Conservation (phyloP, 208 protist genomes). For the Leishmania gerbilli region DNA sequence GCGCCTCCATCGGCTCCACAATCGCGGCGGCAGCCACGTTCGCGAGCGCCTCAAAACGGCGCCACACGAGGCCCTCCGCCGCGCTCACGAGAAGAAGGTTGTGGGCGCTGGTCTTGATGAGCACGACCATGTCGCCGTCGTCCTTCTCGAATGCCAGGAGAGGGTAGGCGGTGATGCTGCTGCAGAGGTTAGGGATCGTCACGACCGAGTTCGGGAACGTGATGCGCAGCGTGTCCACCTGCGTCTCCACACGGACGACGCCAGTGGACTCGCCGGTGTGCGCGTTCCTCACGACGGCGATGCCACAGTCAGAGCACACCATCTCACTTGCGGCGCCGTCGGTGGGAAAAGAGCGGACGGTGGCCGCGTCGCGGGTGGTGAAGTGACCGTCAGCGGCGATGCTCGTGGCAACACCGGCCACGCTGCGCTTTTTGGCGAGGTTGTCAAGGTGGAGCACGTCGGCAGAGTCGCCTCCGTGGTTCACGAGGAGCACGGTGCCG, state of each 20-base stretch:
- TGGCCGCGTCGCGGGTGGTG: constrained; percentile 25
- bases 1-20: constrained; percentile 34
- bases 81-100: constrained; percentile 67
- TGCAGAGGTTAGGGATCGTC: constrained; percentile 16
- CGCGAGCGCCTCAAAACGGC: constrained; percentile 71
- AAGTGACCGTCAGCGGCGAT: constrained; percentile 31
- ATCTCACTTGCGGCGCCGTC: constrained; percentile 10
- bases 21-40: constrained; percentile 51
- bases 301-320: constrained; percentile 27
- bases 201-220: constrained; percentile 18
- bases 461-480: neutral
- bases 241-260: constrained; percentile 31
- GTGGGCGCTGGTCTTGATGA: constrained; percentile 58
- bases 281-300: constrained; percentile 18
- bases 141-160: constrained; percentile 36
- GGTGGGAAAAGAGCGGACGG: constrained; percentile 15
- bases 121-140: constrained; percentile 27
- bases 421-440: constrained; percentile 15
- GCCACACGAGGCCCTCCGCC: constrained; percentile 51
- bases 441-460: constrained; percentile 25
- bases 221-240: constrained; percentile 17
- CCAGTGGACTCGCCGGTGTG: constrained; percentile 16
- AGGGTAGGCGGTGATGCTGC: constrained; percentile 29
- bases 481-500: constrained; percentile 22
- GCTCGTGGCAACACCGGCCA: constrained; percentile 27